Evolutionary conservation across 768 basidiomycete genomes (phyloP).

Genomic region (Lactarius vividus): DNA sequence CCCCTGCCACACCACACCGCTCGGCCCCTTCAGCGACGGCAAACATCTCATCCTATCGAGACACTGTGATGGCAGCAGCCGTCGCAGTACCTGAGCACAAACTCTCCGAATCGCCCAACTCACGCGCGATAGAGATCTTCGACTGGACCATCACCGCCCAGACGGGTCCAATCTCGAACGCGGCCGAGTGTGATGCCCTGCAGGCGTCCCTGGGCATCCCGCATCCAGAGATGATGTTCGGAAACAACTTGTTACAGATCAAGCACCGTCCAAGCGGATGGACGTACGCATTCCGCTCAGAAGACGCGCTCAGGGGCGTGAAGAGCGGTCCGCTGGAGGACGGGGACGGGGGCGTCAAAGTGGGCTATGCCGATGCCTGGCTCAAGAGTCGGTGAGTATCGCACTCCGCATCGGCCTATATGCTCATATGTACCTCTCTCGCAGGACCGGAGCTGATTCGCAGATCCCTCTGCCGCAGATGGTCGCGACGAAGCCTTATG

Average conservation of each 20-base stretch:
- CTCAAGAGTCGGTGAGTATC: slow-evolving; percentile 72
- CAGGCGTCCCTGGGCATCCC: slow-evolving; percentile 69
- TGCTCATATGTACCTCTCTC: slow-evolving; percentile 29
- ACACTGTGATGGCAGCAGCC: slow-evolving; percentile 41
- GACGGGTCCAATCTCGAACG: slow-evolving; percentile 78
- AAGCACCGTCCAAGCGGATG: slow-evolving; percentile 64
- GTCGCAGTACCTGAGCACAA: slow-evolving; percentile 58
- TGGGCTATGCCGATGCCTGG: slow-evolving; percentile 95
- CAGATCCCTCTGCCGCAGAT: slow-evolving; percentile 66
- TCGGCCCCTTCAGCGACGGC: slow-evolving; percentile 9
- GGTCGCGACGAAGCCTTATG: slow-evolving; percentile 80
- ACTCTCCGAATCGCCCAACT: slow-evolving; percentile 65
- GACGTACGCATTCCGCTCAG: slow-evolving; percentile 62
- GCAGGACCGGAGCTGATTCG: slow-evolving; percentile 69
- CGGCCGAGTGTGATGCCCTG: slow-evolving; percentile 67
- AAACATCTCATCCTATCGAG: slow-evolving; percentile 20
- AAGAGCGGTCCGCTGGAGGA: slow-evolving; percentile 71
- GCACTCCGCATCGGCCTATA: neutral
- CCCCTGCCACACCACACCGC: neutral
- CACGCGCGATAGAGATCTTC: slow-evolving; percentile 62
- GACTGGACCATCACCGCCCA: slow-evolving; percentile 67
- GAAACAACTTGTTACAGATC: slow-evolving; percentile 71
- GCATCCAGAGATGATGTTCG: slow-evolving; percentile 96
- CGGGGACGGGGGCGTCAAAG: slow-evolving; percentile 91
- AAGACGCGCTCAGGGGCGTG: slow-evolving; percentile 66